Evolutionary conservation across 805 yeast genomes (phyloP).

Genomic region (Candida germanica): DNA sequence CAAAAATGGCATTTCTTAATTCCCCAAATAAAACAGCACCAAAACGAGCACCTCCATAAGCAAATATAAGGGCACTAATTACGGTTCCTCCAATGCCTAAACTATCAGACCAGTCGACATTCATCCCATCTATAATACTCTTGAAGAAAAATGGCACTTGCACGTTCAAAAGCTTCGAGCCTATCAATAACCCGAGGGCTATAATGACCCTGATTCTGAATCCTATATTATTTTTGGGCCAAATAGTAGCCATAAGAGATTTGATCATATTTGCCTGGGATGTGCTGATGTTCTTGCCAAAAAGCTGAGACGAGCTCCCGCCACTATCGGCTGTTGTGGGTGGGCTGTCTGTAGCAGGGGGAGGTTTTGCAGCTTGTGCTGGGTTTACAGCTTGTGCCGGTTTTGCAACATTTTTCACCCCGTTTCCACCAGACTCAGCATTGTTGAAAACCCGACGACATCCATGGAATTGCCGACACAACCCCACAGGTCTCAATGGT

Average conservation of each 20-base stretch:
- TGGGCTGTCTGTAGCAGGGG: no score
- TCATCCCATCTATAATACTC: slow-evolving; percentile 86
- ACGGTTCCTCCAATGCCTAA: slow-evolving; percentile 65
- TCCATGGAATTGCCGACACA: no score
- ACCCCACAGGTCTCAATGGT: no score
- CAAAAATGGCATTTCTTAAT: slow-evolving; percentile 90
- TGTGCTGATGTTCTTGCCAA: slow-evolving; percentile 28
- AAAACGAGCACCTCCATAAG: slow-evolving; percentile 91
- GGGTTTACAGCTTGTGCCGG: no score
- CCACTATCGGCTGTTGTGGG: no score
- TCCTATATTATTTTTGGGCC: slow-evolving; percentile 73
- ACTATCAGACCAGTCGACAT: slow-evolving; percentile 72
- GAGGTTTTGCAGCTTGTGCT: no score
- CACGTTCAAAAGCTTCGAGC: slow-evolving; percentile 83
- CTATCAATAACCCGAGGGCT: slow-evolving; percentile 71
- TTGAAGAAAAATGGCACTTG: slow-evolving; percentile 95
- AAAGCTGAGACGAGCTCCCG: slow-evolving; percentile 15
- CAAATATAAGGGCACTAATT: slow-evolving; percentile 65
- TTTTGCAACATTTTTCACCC: no score
- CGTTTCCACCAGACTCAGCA: no score
- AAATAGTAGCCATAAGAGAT: slow-evolving; percentile 65
- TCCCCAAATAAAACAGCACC: slow-evolving; percentile 96
- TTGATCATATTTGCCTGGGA: slow-evolving; percentile 56
- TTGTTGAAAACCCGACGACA: no score
- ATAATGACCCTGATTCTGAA: slow-evolving; percentile 71